Base-by-base conservation (phyloP, 2,329 filamentous ascomycete species). In the Penicillium sp. region DNA sequence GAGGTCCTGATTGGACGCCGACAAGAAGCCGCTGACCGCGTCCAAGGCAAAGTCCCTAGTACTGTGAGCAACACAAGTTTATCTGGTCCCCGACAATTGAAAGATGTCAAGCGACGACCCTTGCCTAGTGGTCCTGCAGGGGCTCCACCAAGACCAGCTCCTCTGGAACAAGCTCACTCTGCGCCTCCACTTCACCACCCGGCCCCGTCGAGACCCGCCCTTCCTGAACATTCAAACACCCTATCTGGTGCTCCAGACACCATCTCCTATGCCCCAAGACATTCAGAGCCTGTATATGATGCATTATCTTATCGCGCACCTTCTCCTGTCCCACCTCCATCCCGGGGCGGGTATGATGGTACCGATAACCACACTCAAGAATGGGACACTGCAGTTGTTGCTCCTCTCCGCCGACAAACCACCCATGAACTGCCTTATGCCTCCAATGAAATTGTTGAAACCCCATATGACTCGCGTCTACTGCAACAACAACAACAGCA, bases 91-190 rank as follows among this genome's bases (percentile, higher is more conserved):
- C 83, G 82, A 48, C 79, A 82, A 64, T 79, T 81, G 64, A 82
- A 84, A 27, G 82, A 85, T 45, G 85, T 95, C 45, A 96, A 93
- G 78, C 84, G 93, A 64, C 84, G 93, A 34, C 93, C 93, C 21
- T 77, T 97, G 39, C 92, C 93, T 0, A 87, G 85, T 1, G 90
- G 94, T 70, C 91, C 91, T 15, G 83, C 89, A 33, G 78, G 74
- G 27, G 71, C 68, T 34, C 68, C 51, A 76, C 58, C 68, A 57
- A 60, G 67, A 53, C 65, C 70, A 66, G 55, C 74, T 67, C 61
- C 60, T 34, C 47, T 56, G 45, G 60, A 69, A 50, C 63, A 69
- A 46, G 29, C 54, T 16, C 57, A 68, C 6, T 59, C 63, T 15
- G 59, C 64, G 36, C 59, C 65, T 50, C 49, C 62, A 21, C 46